Evolutionary conservation across 2,329 filamentous ascomycete species (phyloP).

Genomic region (Aureobasidium lini): DNA sequence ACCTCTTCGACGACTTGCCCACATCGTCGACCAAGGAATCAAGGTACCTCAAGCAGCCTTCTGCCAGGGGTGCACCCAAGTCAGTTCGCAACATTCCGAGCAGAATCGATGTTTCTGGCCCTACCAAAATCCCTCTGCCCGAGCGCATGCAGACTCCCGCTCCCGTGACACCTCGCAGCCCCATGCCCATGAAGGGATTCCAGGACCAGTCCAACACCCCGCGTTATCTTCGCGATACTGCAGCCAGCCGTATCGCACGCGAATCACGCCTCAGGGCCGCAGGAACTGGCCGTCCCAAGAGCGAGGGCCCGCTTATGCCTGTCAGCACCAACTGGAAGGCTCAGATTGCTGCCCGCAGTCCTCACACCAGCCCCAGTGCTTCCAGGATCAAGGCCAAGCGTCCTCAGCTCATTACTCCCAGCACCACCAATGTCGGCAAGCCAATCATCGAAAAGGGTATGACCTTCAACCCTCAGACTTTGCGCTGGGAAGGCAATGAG

Average conservation of each 20-base stretch:
- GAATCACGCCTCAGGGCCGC: slow-evolving; percentile 48
- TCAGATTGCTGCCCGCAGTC: slow-evolving; percentile 44
- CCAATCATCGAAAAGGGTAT: slow-evolving; percentile 69
- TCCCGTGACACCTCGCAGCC: slow-evolving; percentile 48
- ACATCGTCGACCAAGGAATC: slow-evolving; percentile 78
- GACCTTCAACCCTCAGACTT: slow-evolving; percentile 84
- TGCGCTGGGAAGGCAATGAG: slow-evolving; percentile 94
- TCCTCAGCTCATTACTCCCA: slow-evolving; percentile 33
- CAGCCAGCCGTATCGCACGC: slow-evolving; percentile 57
- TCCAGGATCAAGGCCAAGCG: slow-evolving; percentile 40
- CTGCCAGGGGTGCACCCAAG: slow-evolving; percentile 60
- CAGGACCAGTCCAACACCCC: slow-evolving; percentile 44
- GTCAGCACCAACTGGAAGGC: slow-evolving; percentile 50
- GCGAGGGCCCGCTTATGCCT: slow-evolving; percentile 11
- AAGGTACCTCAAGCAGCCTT: slow-evolving; percentile 72
- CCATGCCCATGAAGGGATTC: slow-evolving; percentile 39
- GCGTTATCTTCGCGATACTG: slow-evolving; percentile 59
- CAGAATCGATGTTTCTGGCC: slow-evolving; percentile 30
- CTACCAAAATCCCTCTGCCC: slow-evolving; percentile 24
- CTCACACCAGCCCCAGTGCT: slow-evolving; percentile 43
- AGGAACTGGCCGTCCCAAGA: slow-evolving; percentile 13
- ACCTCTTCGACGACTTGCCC: slow-evolving; percentile 88
- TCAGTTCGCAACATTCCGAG: slow-evolving; percentile 47
- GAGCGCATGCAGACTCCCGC: slow-evolving; percentile 40
- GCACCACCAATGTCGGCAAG: slow-evolving; percentile 14